phyloP scores from a whole-genome alignment of 2,329 filamentous ascomycete genomes.

The Ceratocystis cubensis region DNA sequence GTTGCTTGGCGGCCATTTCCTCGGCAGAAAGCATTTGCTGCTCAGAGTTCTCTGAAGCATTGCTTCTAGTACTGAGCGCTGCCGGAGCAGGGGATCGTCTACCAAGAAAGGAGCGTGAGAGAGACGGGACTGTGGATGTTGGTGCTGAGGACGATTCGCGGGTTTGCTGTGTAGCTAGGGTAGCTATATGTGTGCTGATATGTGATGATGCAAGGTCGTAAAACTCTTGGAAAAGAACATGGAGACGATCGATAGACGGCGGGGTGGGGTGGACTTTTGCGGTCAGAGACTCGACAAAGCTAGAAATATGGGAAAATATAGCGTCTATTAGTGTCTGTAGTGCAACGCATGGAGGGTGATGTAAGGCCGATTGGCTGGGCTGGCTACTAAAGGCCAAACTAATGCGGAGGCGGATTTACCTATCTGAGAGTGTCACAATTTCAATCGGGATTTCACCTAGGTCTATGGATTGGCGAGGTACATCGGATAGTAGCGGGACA shows the following conservation, averaged over 20 bases:
- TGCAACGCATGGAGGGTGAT: not conserved
- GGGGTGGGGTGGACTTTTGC: slow-evolving; percentile 78
- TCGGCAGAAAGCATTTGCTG: slow-evolving; percentile 86
- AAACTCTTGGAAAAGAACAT: slow-evolving; percentile 87
- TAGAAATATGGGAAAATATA: slow-evolving; percentile 29
- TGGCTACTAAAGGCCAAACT: not conserved
- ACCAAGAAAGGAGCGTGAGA: slow-evolving; percentile 38
- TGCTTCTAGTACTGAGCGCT: not conserved
- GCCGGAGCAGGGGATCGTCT: slow-evolving; percentile 28
- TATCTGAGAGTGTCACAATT: slow-evolving; percentile 77
- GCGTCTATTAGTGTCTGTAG: slow-evolving; percentile 22
- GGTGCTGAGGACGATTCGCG: slow-evolving; percentile 38
- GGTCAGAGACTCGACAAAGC: slow-evolving; percentile 80
- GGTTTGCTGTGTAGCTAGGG: slow-evolving; percentile 61
- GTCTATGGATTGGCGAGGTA: slow-evolving; percentile 48
- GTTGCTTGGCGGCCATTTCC: slow-evolving; percentile 70
- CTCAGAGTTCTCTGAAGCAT: slow-evolving; percentile 29
- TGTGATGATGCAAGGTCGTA: slow-evolving; percentile 69
- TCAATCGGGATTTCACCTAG: slow-evolving; percentile 90
- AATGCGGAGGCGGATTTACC: slow-evolving; percentile 36
- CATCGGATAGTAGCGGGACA: slow-evolving; percentile 32
- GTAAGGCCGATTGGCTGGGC: too few relatives aligned
- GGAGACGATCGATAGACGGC: slow-evolving; percentile 68
- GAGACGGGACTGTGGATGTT: slow-evolving; percentile 39
- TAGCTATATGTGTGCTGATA: slow-evolving; percentile 75